Conservation (phyloP, 441 rosid genomes). For the Flueggea neowawraea region DNA sequence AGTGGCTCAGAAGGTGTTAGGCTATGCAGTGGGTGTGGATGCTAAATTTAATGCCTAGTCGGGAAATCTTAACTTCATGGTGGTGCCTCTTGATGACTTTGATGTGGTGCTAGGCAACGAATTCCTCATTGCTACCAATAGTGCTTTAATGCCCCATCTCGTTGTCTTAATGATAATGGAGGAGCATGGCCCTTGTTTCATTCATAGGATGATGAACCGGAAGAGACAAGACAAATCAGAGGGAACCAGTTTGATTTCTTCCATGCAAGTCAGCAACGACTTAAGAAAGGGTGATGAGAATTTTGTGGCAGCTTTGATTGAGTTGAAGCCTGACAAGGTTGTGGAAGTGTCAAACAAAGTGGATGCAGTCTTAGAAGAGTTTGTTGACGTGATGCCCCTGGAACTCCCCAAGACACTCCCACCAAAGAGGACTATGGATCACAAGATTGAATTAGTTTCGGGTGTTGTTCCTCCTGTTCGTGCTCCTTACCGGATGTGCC, state of each 20-base stretch:
- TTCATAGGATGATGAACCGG: too few relatives aligned
- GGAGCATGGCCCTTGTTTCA: too few relatives aligned
- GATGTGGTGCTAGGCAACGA: too few relatives aligned
- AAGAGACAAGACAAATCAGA: too few relatives aligned
- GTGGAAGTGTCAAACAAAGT: not conserved
- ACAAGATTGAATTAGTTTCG: not conserved
- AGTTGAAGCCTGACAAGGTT: not conserved
- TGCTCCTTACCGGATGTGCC: rapidly evolving
- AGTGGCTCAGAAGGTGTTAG: too few relatives aligned
- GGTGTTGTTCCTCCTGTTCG: rapidly evolving
- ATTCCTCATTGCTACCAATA: too few relatives aligned
- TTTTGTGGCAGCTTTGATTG: not conserved
- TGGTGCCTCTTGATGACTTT: too few relatives aligned
- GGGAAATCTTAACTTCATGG: too few relatives aligned
- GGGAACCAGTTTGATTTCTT: not conserved
- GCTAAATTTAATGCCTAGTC: too few relatives aligned
- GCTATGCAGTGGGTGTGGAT: too few relatives aligned
- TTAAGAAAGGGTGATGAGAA: not conserved
- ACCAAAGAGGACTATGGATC: not conserved
- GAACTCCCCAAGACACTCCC: not conserved
- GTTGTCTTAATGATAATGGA: too few relatives aligned
- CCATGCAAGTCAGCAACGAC: not conserved
- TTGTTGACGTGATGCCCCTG: not conserved
- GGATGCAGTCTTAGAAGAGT: not conserved
- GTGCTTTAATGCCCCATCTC: too few relatives aligned